These are phyloP conservation scores for Claviceps citrina DNA, from an alignment of 2,329 filamentous ascomycete genomes.

Conservation along the genomic window DNA sequence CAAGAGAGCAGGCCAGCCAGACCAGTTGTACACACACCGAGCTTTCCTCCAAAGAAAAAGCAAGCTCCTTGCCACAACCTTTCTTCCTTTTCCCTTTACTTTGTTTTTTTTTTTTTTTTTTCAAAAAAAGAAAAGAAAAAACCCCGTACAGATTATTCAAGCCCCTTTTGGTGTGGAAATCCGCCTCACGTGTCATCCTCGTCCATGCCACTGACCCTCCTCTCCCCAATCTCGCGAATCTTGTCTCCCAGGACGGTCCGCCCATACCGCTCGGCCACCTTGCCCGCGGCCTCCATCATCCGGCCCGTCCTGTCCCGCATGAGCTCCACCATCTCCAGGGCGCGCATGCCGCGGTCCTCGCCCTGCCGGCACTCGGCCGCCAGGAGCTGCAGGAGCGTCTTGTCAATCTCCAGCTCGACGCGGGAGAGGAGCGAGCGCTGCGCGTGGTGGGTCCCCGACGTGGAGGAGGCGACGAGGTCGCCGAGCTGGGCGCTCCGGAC, in stretches of 20 bases:
- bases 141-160: too few relatives aligned
- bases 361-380: constrained; percentile 82
- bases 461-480: constrained; percentile 56
- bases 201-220: constrained; percentile 43
- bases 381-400: constrained; percentile 74
- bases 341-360: constrained; percentile 88
- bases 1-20: too few relatives aligned
- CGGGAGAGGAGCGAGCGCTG: constrained; percentile 53
- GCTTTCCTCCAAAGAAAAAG: too few relatives aligned
- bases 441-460: constrained; percentile 35
- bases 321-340: constrained; percentile 74
- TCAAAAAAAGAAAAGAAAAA: too few relatives aligned
- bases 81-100: too few relatives aligned
- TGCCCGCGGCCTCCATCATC: constrained; percentile 82
- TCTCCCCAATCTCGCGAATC: constrained; percentile 73
- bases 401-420: constrained; percentile 75
- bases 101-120: too few relatives aligned
- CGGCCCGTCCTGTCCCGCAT: constrained; percentile 73
- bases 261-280: constrained; percentile 77
- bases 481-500: constrained; percentile 58
- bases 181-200: constrained; percentile 31
- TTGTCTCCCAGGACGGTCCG: constrained; percentile 70
- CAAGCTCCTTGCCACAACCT: too few relatives aligned
- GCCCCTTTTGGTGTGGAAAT: too few relatives aligned
- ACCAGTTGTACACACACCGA: too few relatives aligned